Conservation (phyloP, 2,329 filamentous ascomycete genomes). For the Chaetomium sp. region DNA sequence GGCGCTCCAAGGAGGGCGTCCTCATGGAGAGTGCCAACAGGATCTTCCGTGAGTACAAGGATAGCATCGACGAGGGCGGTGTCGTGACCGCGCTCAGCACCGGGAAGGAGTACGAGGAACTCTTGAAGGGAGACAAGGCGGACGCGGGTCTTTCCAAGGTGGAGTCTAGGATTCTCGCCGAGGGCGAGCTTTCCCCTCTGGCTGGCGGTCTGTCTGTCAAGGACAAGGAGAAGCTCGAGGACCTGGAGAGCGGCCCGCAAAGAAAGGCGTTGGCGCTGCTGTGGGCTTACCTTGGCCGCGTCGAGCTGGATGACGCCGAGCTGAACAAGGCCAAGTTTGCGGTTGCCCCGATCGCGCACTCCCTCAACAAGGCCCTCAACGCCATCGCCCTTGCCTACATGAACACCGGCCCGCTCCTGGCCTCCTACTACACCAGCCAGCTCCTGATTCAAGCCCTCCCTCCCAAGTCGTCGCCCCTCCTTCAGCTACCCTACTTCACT, state of each 20-base stretch:
- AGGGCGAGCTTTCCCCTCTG: conserved; percentile 55
- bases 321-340: conserved; percentile 87
- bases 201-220: conserved; percentile 66
- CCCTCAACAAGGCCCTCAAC: conserved; percentile 82
- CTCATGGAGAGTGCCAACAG: conserved; percentile 92
- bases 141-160: conserved; percentile 81
- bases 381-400: conserved; percentile 87
- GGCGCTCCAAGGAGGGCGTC: conserved; percentile 89
- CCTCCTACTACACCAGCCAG: conserved; percentile 81
- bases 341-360: conserved; percentile 81
- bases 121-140: conserved; percentile 75
- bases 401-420: conserved; percentile 77
- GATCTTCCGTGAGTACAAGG: conserved; percentile 90
- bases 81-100: conserved; percentile 80
- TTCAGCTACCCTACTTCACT: conserved; percentile 89
- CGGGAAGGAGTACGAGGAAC: conserved; percentile 80
- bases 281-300: conserved; percentile 91
- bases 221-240: conserved; percentile 75
- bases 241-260: conserved; percentile 76
- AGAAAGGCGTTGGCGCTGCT: conserved; percentile 86
- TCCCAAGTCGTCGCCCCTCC: conserved; percentile 79
- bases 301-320: conserved; percentile 76
- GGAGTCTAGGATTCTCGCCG: conserved; percentile 75
- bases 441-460: conserved; percentile 86
- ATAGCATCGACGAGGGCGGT: conserved; percentile 76